Evolutionary conservation across 1,284 basidiomycete genomes (phyloP).

Genomic region (Gymnopus androsaceus): DNA sequence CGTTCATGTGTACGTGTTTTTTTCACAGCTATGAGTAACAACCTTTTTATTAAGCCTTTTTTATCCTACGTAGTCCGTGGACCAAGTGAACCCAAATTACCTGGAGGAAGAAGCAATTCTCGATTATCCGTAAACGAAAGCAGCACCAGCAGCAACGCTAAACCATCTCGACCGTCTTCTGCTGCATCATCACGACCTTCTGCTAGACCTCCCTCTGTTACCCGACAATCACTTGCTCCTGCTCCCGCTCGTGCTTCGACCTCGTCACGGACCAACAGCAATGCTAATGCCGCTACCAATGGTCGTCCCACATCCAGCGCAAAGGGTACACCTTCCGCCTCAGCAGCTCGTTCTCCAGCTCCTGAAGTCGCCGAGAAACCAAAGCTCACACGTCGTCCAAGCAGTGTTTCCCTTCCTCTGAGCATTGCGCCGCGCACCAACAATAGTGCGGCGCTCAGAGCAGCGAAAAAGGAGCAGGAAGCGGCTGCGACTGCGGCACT

Average conservation of each 20-base stretch:
- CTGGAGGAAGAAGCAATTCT: constrained; percentile 45
- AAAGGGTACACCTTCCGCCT: not conserved
- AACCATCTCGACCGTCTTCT: constrained; percentile 29
- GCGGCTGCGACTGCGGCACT: constrained; percentile 37
- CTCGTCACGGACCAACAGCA: constrained; percentile 20
- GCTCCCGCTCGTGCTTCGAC: constrained; percentile 16
- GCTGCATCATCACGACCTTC: constrained; percentile 24
- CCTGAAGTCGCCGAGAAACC: constrained; percentile 14
- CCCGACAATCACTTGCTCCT: constrained; percentile 12
- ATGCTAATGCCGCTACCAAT: constrained; percentile 20
- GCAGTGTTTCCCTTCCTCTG: constrained; percentile 53
- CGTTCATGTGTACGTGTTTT: constrained; percentile 60
- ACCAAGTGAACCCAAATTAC: constrained; percentile 41
- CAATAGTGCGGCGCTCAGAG: constrained; percentile 71
- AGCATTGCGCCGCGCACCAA: constrained; percentile 69
- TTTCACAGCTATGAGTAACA: not conserved
- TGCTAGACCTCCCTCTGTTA: constrained; percentile 11
- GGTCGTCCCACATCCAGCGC: constrained; percentile 6
- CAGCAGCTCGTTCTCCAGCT: constrained; percentile 1
- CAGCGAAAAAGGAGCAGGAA: constrained; percentile 62
- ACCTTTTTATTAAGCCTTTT: not conserved
- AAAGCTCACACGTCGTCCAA: constrained; percentile 45
- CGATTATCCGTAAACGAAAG: constrained; percentile 26
- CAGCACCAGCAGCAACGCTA: constrained; percentile 17
- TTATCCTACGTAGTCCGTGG: constrained; percentile 41